These are phyloP conservation scores for Anthracocystis walkeri DNA, from an alignment of 1,284 basidiomycete genomes.

Conservation along the genomic window DNA sequence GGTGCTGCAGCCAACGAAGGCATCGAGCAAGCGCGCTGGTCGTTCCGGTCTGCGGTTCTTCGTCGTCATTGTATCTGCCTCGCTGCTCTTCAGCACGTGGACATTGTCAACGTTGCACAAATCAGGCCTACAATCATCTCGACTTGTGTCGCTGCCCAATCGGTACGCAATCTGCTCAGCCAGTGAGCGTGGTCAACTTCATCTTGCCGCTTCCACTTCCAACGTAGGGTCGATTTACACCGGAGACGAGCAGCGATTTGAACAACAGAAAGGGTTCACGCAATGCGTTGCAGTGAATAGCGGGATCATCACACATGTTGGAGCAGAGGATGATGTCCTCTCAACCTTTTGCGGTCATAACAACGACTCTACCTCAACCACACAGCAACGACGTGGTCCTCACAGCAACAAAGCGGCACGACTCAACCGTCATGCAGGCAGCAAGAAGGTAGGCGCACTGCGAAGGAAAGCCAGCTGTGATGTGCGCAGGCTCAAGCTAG, in stretches of 20 bases:
- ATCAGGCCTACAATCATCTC: not conserved
- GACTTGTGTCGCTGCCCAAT: conserved; percentile 16
- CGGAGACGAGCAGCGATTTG: conserved; percentile 34
- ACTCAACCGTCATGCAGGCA: conserved; percentile 5
- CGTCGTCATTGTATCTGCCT: not conserved
- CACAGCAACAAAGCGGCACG: conserved; percentile 40
- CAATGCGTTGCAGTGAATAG: conserved; percentile 36
- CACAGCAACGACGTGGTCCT: conserved; percentile 19
- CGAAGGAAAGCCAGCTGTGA: conserved; percentile 20
- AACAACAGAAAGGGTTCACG: conserved; percentile 20
- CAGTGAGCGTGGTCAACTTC: conserved; percentile 12
- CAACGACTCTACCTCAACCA: not conserved
- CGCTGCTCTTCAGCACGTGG: conserved; percentile 19
- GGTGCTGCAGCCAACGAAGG: conserved; percentile 23
- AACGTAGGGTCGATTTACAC: conserved; percentile 31
- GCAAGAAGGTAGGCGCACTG: conserved; percentile 2
- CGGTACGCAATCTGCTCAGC: conserved; percentile 42
- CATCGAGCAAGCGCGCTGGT: not conserved
- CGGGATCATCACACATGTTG: conserved; percentile 27
- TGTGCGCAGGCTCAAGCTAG: conserved; percentile 24
- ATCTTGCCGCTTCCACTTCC: conserved; percentile 4
- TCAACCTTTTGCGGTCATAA: conserved; percentile 13
- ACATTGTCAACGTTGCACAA: not conserved
- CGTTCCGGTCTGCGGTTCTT: not conserved
- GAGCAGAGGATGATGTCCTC: conserved; percentile 15